phyloP scores from a whole-genome alignment of 345 rosid species.

The Salix purpurea region DNA sequence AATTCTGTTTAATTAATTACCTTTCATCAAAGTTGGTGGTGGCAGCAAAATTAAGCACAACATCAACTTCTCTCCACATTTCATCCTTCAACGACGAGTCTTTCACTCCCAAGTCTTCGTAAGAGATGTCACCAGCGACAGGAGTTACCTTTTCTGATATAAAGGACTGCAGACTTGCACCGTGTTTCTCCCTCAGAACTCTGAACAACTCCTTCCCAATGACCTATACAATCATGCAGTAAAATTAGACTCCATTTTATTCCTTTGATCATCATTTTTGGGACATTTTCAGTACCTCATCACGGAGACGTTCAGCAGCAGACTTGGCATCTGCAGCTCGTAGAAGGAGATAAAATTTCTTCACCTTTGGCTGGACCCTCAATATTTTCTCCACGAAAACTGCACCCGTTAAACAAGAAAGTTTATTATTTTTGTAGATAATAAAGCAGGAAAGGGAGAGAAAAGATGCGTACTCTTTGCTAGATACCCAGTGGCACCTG shows the following conservation, averaged over 20 bases:
- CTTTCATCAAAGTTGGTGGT: constrained; percentile 42
- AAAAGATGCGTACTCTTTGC: constrained; percentile 29
- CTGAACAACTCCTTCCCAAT: constrained; percentile 22
- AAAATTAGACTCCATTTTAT: neutral
- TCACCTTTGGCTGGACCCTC: constrained; percentile 23
- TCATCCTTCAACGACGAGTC: constrained; percentile 17
- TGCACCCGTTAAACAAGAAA: neutral
- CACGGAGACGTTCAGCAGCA: constrained; percentile 2
- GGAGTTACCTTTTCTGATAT: constrained; percentile 15
- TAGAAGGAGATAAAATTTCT: constrained; percentile 23
- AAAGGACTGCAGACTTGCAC: neutral
- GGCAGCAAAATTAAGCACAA: constrained; percentile 38
- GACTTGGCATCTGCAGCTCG: constrained; percentile 20
- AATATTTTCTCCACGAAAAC: constrained; percentile 22
- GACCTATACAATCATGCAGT: constrained; percentile 3
- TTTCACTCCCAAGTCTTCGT: constrained; percentile 24
- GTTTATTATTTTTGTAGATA: no score
- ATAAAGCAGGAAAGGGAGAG: neutral
- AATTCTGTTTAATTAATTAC: constrained; percentile 15
- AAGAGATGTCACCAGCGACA: constrained; percentile 32
- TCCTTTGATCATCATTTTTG: neutral
- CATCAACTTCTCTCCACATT: constrained; percentile 29
- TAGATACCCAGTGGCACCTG: constrained; percentile 44
- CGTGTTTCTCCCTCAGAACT: constrained; percentile 8
- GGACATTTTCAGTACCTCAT: constrained; percentile 9